Evolutionary conservation across 208 protist genomes (phyloP), one percentile per base, ranked within the genome.

Genomic region (Phytomonas francai): DNA sequence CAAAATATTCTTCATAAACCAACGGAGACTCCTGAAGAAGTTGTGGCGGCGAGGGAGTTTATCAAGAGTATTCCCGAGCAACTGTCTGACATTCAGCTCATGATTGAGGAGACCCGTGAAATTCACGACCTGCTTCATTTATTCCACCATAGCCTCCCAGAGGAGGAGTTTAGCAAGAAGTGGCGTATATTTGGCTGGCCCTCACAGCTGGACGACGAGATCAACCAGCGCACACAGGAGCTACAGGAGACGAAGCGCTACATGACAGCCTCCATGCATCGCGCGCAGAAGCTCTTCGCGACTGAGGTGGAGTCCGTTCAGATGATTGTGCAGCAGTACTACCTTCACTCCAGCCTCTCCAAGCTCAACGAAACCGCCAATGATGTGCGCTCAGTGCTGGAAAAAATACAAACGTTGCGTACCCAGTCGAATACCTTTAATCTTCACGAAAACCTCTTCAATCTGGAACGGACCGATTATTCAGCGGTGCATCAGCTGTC

Each of bases 141-240:
- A n/a, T 98, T 98, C 71, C 82, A 94, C 56, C 87, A 84, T 32
- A 74, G 79, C 28, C 81, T 98, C 32, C 77, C 79, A 6, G 84
- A 97, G 67, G 95, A 98, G 49, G 95, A 98, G 75, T 98, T 98
- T 75, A 89, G 90, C 67, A 85, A 81, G 71, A 94, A 97, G 69
- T 98, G 95, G 95, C 71, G 76, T 22, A 85, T 92, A 16, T 87
- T 97, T 42, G 84, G 84, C 36, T 97, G 96, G 92, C 96, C 96
- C 3, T 70, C 85, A 16, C 76, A 84, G 59, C 80, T 98, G 11
- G 85, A 95, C 56, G 91, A 97, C 71, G 81, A 85, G 25, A 85
- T 98, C 63, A 96, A 89, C 67, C 74, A 91, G 51, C 88, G 92
- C 22, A 77, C 97, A 65, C 89, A 96, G 73, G 87, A 93, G 62